Evolutionary conservation across 2,329 filamentous ascomycete species (phyloP), one percentile per base, ranked within the genome.

Genomic region (Hirsutella rhossiliensis): DNA sequence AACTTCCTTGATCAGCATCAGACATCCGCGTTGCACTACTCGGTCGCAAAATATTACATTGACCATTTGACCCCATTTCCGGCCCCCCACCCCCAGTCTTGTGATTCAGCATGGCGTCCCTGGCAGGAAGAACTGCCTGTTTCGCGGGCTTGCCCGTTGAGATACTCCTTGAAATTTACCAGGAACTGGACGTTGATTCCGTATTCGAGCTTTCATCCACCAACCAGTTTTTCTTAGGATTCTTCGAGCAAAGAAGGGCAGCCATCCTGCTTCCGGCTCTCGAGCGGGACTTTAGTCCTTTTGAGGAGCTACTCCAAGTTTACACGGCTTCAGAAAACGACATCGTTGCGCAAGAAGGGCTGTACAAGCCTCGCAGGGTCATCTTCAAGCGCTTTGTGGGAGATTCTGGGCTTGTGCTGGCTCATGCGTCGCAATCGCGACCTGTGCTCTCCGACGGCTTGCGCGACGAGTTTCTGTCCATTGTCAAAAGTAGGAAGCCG

Each of bases 161-260:
- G 51, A 62, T 73, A 17, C 52, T 73, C 3, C 54, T 75, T 11
- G 65, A 71, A 18, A 67, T 75, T 20, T 71, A 71, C 50, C 63
- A 65, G 28, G 49, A 65, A 17, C 57, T 75, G 42, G 63, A 70
- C 44, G 46, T 72, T 1, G 50, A 56, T 2, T 65, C 64, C 20
- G 59, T 69, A 31, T 64, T 62, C 42, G 59, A 58, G 29, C 58
- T 70, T 29, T 65, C 58, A n/a, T 50, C 56, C 13, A 52, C 58
- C 3, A 68, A 62, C 48, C 62, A 58, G 27, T 56, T 55, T 2
- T 60, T 73, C 15, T 55, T 61, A 15, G 48, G 55, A 3, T 60
- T 75, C n/a, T 68, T 72, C 42, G 52, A 56, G 9, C 53, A 54
- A 4, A 61, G 68, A 50, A 68, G 66, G 53, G 49, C 59, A 1